These are phyloP conservation scores for Aspergillus pseudoglaucus DNA, from an alignment of 2,329 filamentous ascomycete genomes.

Conservation along the genomic window DNA sequence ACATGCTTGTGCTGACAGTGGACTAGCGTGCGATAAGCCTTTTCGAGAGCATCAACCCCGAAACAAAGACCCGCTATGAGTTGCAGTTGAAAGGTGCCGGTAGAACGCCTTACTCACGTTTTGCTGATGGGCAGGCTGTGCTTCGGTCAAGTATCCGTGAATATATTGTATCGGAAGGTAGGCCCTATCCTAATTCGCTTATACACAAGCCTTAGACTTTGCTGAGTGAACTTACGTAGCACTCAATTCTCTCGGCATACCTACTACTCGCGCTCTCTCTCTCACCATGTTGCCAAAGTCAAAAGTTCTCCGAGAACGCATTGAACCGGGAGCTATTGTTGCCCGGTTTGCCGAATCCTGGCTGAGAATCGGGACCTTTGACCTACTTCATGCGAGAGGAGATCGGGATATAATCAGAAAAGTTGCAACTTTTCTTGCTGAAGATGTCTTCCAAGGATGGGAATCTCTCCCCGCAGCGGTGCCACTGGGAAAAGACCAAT, in stretches of 20 bases:
- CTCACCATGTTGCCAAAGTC: conserved; percentile 68
- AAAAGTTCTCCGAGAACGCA: conserved; percentile 67
- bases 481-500: conserved; percentile 35
- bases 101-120: conserved; percentile 87
- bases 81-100: conserved; percentile 93
- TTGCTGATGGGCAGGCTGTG: conserved; percentile 93
- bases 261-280: conserved; percentile 77
- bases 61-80: conserved; percentile 70
- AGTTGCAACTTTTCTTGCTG: conserved; percentile 75
- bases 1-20: conserved; percentile 1
- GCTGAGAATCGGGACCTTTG: conserved; percentile 92
- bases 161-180: conserved; percentile 82
- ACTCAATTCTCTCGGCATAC: conserved; percentile 77
- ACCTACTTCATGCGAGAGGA: conserved; percentile 75
- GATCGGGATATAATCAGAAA: conserved; percentile 68
- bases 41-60: conserved; percentile 77
- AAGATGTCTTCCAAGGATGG: conserved; percentile 85
- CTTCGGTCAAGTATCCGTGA: conserved; percentile 88
- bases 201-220: neutral
- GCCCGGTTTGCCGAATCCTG: conserved; percentile 85
- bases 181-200: neutral
- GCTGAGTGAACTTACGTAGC: conserved; percentile 22
- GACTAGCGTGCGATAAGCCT: conserved; percentile 72
- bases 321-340: conserved; percentile 90
- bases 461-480: conserved; percentile 64